Evolutionary conservation across 2,329 filamentous ascomycete genomes (phyloP), one percentile per base, ranked within the genome.

Genomic region (Fusarium staphyleae): DNA sequence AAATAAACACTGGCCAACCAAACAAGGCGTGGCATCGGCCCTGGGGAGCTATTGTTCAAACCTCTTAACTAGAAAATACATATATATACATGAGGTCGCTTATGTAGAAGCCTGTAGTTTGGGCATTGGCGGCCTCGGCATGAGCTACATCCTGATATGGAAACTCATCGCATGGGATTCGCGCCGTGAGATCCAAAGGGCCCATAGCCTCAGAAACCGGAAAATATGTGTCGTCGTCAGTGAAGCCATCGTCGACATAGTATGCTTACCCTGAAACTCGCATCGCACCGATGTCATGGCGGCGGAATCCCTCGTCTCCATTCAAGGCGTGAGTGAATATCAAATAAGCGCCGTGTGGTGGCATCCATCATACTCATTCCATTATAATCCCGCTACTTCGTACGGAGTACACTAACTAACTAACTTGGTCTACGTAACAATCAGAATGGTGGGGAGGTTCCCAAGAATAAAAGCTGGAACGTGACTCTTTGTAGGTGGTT

Each of bases 251-350:
- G 51, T 34, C 48, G 43, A 54, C 46, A 48, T 49, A 51, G 28
- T 53, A 35, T 57, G 48, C 52, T 55, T 48, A 52, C 52, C 65
- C 49, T 62, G 55, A 66, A 67, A 61, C 57, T 39, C 32, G 60
- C 50, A 55, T 39, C 32, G 60, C 50, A 57, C 55, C 63, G 52
- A 55, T 55, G 52, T 45, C 53, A 47, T 57, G 59, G 55, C 41
- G 45, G 44, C 47, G 53, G 52, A 40, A 59, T 53, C 37, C 40
- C 36, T 50, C 52, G 29, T n/a, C 48, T 28, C 55, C 32, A 40
- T 37, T 24, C 49, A 32, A 46, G 55, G 55, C 35, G 43, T n/a
- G 32, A 55, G 29, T 43, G 32, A 55, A 19, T 29, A 35, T 37
- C 53, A 54, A 49, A 49, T 39, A 14, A 42, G 34, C 29, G 47